Conservation (phyloP, 148 eudicot species). For the Rhododendron molle region DNA sequence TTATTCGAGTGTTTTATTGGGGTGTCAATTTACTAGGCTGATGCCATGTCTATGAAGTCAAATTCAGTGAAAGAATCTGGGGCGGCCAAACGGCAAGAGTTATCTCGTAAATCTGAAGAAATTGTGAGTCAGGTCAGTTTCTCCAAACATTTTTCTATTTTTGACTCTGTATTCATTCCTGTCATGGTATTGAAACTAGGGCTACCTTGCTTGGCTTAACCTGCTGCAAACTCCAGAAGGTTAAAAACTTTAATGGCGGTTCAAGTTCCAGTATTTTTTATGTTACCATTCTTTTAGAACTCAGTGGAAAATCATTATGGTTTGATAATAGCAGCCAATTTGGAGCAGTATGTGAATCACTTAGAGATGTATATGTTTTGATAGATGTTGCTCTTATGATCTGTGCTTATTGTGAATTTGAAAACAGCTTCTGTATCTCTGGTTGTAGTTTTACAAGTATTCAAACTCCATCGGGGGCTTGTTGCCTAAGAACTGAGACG, state of each 20-base stretch:
- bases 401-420: background rate
- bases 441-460: slow-evolving; percentile 38
- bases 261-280: no score
- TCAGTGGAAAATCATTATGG: no score
- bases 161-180: background rate
- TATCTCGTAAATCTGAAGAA: slow-evolving; percentile 52
- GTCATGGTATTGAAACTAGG: background rate
- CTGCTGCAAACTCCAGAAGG: background rate
- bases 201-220: background rate
- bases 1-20: background rate
- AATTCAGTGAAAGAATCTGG: slow-evolving; percentile 45
- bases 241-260: background rate
- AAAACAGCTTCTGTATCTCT: background rate
- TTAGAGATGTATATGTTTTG: no score
- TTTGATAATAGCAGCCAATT: background rate
- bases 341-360: background rate
- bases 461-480: slow-evolving; percentile 25
- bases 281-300: no score
- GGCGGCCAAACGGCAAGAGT: slow-evolving; percentile 46
- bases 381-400: background rate
- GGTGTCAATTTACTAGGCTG: slow-evolving; percentile 37
- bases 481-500: slow-evolving; percentile 12
- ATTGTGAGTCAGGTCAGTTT: slow-evolving; percentile 52
- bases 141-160: background rate
- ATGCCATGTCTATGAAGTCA: slow-evolving; percentile 35